These are phyloP conservation scores for Magnusiomyces magnusii DNA, from an alignment of 1,139 yeast genomes.

Conservation along the genomic window DNA sequence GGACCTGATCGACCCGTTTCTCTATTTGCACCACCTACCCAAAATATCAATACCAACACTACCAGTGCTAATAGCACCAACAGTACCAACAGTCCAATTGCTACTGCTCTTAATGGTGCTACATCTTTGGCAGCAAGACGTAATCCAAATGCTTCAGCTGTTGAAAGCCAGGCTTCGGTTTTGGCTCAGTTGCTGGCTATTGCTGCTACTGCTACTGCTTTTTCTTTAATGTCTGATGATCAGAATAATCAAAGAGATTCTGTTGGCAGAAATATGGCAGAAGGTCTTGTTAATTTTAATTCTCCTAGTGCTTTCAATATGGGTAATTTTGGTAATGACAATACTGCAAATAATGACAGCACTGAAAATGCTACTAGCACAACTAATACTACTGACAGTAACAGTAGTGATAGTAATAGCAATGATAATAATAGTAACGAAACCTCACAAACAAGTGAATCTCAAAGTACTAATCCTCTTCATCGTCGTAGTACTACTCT, in stretches of 20 bases:
- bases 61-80: too few relatives aligned
- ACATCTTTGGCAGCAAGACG: not conserved
- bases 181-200: conserved; percentile 40
- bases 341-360: not conserved
- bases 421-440: not conserved
- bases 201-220: conserved; percentile 43
- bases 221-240: conserved; percentile 33
- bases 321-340: not conserved
- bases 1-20: too few relatives aligned
- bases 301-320: not conserved
- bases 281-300: not conserved
- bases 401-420: not conserved
- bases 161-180: conserved; percentile 38
- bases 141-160: conserved; percentile 10
- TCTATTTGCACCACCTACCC: too few relatives aligned
- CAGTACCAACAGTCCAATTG: not conserved
- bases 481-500: conserved; percentile 27
- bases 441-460: not conserved
- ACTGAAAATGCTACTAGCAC: not conserved
- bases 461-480: not conserved
- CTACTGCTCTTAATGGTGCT: not conserved
- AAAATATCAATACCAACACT: too few relatives aligned
- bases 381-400: not conserved
- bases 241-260: conserved; percentile 11
- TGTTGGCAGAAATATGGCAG: not conserved